Base-by-base conservation (phyloP, 2,329 filamentous ascomycete species). In the Penicillium polonicum region DNA sequence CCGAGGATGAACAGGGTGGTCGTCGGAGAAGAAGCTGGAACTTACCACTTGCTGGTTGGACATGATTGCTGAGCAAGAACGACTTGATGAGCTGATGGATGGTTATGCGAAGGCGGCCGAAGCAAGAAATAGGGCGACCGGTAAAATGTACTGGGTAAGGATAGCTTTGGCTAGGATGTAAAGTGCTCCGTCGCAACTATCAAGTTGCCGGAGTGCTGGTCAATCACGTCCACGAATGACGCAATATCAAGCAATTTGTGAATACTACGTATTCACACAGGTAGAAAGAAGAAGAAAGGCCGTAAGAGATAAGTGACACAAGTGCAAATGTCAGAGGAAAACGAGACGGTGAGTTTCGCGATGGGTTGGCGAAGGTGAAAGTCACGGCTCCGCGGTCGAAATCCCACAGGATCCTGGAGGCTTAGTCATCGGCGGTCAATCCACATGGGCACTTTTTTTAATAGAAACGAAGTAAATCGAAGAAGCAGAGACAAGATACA, bases 31-130 rank as follows among this genome's bases (percentile, higher is more conserved):
- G 13, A 36, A 25, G 21, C 60, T 67, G 60, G 63, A 59, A 79
- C 78, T 79, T 69, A 80, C 78, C 74, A 80, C 78, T 66, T 75
- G 73, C 70, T 76, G 72, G 68, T 80, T 80, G 55, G 78, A 79
- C 78, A 80, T 80, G 64, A 36, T 66, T 64, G 64, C 62, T 56
- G 52, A 43, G 39, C 35, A 38, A 49, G 31, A 48, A 48, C 42
- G 42, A 36, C 49, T 49, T 31, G 38, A 48, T 36, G 17, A 55
- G 29, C 36, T 42, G 27, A 45, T 50, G 58, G 27, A 58, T 57
- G 21, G 58, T 60, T 60, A 62, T 62, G 58, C 63, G 63, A 60
- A 60, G 64, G 60, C 65, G 56, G 55, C 15, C 7, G 10, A 48
- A 36, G 21, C n/a, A 38, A 31, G 39, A 2, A 51, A 23, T 7